These are phyloP conservation scores for Ophiobolus disseminans DNA, from an alignment of 2,329 filamentous ascomycete genomes.

Conservation along the genomic window DNA sequence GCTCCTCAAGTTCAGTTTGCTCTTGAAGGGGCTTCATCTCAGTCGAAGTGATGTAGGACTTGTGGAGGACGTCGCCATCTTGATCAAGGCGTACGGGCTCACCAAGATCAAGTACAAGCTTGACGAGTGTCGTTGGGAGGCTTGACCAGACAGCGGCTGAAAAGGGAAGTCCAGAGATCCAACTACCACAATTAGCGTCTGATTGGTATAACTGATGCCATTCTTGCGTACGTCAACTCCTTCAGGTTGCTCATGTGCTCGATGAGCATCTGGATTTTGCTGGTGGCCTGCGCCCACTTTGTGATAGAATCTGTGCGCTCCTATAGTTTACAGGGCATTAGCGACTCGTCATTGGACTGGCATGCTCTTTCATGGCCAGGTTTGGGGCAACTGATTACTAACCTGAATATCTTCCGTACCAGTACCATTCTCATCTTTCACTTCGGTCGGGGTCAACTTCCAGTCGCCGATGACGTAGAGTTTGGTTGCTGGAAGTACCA, in stretches of 20 bases:
- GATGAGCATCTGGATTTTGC: constrained; percentile 26
- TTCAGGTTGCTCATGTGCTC: constrained; percentile 27
- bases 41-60: constrained; percentile 28
- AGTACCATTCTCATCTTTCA: background rate
- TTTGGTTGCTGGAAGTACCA: constrained; percentile 19
- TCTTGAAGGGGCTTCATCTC: constrained; percentile 34
- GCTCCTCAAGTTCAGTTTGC: constrained; percentile 33
- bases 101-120: constrained; percentile 39
- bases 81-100: constrained; percentile 27
- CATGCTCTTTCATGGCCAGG: background rate
- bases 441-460: constrained; percentile 6
- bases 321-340: background rate
- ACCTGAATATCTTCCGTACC: background rate
- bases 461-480: constrained; percentile 38
- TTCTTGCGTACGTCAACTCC: constrained; percentile 42
- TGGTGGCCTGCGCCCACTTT: constrained; percentile 1
- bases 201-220: background rate
- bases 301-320: background rate
- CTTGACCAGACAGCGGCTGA: constrained; percentile 26
- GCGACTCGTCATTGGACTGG: background rate
- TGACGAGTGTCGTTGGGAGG: constrained; percentile 30
- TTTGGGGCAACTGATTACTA: background rate
- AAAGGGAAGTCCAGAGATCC: constrained; percentile 38
- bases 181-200: constrained; percentile 24
- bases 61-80: constrained; percentile 13